Percentiles rank a stretch among this genome's conserved stretches.
These are phyloP conservation scores for Syzygium oleosum DNA, from an alignment of 345 rosid species.

Conservation along the genomic window DNA sequence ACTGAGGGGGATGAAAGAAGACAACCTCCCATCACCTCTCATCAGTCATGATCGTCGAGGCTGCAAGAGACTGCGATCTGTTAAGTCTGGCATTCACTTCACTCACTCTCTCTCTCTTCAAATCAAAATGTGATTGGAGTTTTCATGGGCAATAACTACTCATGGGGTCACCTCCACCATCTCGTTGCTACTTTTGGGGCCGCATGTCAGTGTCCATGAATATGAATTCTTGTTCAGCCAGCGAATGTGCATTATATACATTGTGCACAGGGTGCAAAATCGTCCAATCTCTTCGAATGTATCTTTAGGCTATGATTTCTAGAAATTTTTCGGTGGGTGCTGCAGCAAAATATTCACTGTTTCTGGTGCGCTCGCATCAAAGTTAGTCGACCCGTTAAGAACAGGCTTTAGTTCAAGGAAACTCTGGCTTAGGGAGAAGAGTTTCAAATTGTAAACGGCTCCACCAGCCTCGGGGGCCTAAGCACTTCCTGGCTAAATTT, in stretches of 20 bases:
- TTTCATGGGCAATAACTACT: neutral
- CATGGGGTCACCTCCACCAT: neutral
- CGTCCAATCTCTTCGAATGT: neutral
- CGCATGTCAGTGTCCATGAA: neutral
- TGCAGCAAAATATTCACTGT: neutral
- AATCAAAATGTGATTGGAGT: neutral
- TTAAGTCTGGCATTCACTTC: neutral
- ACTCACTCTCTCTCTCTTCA: neutral
- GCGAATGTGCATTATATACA: neutral
- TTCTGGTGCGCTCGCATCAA: neutral
- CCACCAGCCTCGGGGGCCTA: neutral
- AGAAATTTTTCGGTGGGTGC: neutral
- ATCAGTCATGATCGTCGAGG: neutral
- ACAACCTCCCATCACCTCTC: neutral
- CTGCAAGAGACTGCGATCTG: neutral
- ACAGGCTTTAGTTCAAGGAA: neutral
- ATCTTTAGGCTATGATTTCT: neutral
- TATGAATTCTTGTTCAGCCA: neutral
- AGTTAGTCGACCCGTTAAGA: neutral
- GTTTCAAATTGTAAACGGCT: neutral
- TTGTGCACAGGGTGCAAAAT: neutral
- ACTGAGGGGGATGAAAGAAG: neutral
- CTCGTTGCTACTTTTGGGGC: neutral
- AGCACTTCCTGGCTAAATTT: neutral
- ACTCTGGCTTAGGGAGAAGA: neutral